These are phyloP conservation scores for Leccinum barrowsii DNA, from an alignment of 768 basidiomycete species.

Conservation along the genomic window DNA sequence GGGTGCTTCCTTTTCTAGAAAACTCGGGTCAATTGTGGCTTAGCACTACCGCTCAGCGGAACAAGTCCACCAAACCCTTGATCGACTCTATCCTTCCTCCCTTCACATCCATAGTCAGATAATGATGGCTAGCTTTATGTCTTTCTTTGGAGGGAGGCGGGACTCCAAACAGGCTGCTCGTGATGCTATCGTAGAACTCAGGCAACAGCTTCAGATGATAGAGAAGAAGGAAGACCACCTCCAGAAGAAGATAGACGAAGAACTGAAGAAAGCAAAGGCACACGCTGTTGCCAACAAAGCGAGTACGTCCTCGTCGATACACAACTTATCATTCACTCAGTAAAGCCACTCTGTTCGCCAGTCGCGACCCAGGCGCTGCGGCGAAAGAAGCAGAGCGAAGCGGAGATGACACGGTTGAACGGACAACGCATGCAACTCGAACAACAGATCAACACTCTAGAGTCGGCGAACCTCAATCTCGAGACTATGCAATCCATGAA, in stretches of 20 bases:
- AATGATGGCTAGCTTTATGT: conserved; percentile 80
- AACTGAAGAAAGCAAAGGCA: conserved; percentile 83
- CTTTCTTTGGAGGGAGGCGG: conserved; percentile 81
- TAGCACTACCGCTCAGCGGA: conserved; percentile 12
- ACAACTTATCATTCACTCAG: conserved; percentile 2
- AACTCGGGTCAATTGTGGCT: conserved; percentile 13
- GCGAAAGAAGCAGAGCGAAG: conserved; percentile 88
- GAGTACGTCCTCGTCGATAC: conserved; percentile 50
- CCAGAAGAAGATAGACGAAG: conserved; percentile 95
- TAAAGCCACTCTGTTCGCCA: conserved; percentile 30
- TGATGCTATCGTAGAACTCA: conserved; percentile 89
- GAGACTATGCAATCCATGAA: conserved; percentile 98
- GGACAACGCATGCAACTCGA: conserved; percentile 90
- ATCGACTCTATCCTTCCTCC: neutral
- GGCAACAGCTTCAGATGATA: conserved; percentile 93
- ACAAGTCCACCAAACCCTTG: neutral
- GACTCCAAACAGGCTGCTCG: conserved; percentile 83
- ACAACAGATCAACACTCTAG: conserved; percentile 94
- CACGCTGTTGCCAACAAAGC: conserved; percentile 93
- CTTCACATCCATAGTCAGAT: conserved; percentile 1
- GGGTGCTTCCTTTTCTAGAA: conserved; percentile 28
- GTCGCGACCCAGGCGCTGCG: conserved; percentile 87
- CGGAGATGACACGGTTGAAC: conserved; percentile 79
- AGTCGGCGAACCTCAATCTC: conserved; percentile 95
- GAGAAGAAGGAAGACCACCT: conserved; percentile 99